phyloP scores from a whole-genome alignment of 106 monocot genomes.

The Alisma plantagoaquatica region DNA sequence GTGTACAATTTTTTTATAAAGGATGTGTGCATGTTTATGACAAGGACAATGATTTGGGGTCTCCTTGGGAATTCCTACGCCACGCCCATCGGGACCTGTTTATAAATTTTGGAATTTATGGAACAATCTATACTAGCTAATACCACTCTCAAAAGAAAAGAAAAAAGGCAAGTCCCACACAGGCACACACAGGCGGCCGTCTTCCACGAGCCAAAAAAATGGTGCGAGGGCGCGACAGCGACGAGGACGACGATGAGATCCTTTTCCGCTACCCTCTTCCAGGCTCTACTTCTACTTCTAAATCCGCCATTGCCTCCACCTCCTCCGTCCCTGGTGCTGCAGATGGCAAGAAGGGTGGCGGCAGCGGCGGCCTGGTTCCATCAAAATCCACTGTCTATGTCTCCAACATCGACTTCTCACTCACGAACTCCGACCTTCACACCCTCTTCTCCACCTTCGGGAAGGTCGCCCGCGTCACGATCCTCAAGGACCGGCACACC shows the following conservation, averaged over 20 bases:
- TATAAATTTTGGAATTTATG: too few relatives aligned
- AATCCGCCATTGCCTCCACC: slow-evolving; percentile 1
- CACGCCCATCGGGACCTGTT: too few relatives aligned
- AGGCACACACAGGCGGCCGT: too few relatives aligned
- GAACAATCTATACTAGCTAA: too few relatives aligned
- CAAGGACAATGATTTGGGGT: too few relatives aligned
- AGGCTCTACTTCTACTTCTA: slow-evolving; percentile 12
- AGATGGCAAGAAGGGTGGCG: slow-evolving; percentile 6
- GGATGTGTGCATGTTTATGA: too few relatives aligned
- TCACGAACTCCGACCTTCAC: slow-evolving; percentile 97
- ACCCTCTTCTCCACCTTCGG: slow-evolving; percentile 97
- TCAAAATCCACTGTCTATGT: slow-evolving; percentile 94
- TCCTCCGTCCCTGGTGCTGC: neutral
- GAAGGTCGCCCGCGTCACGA: slow-evolving; percentile 85
- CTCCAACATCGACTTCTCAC: slow-evolving; percentile 76
- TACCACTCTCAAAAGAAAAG: too few relatives aligned
- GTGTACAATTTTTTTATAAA: too few relatives aligned
- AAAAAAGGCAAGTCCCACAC: too few relatives aligned
- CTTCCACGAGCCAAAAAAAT: slow-evolving; percentile 4
- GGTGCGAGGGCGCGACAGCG: slow-evolving; percentile 22
- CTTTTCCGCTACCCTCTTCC: slow-evolving; percentile 65
- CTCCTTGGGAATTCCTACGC: too few relatives aligned
- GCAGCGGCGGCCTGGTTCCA: slow-evolving; percentile 83
- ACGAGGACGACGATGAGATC: slow-evolving; percentile 62
- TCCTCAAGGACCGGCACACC: slow-evolving; percentile 65